Evolutionary conservation across 495 filamentous ascomycete genomes (phyloP).

Genomic region (Chaetomium tenue): DNA sequence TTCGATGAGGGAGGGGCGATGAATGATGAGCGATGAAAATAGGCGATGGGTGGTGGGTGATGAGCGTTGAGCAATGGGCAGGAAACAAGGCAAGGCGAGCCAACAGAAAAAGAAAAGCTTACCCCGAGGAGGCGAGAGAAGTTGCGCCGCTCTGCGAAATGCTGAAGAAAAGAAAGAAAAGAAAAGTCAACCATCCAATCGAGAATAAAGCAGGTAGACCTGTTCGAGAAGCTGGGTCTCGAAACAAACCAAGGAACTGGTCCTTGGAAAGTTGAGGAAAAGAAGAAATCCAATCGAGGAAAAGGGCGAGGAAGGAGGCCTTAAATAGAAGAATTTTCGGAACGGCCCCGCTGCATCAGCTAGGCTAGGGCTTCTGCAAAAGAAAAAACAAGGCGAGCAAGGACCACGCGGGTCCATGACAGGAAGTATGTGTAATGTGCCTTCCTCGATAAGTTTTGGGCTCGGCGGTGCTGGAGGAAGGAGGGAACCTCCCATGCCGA

Average conservation of each 20-base stretch:
- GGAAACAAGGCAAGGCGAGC: not conserved
- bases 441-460: not conserved
- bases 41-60: no score
- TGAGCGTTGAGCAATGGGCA: no score
- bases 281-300: not conserved
- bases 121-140: not conserved
- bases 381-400: not conserved
- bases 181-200: not conserved
- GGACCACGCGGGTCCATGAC: not conserved
- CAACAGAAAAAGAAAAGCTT: not conserved
- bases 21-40: no score
- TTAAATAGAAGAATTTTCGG: not conserved
- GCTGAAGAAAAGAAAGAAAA: not conserved
- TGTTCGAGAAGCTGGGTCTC: not conserved
- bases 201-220: not conserved
- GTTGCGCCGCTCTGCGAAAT: not conserved
- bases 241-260: not conserved
- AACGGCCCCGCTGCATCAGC: not conserved
- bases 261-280: slow-evolving; percentile 5
- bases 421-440: not conserved
- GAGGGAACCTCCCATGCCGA: not conserved
- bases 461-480: not conserved
- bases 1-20: no score
- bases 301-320: not conserved
- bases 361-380: not conserved